Percentiles rank a stretch among this genome's conserved stretches.
Conservation (phyloP, 2,329 filamentous ascomycete species). For the Pseudogymnoascus sp. region DNA sequence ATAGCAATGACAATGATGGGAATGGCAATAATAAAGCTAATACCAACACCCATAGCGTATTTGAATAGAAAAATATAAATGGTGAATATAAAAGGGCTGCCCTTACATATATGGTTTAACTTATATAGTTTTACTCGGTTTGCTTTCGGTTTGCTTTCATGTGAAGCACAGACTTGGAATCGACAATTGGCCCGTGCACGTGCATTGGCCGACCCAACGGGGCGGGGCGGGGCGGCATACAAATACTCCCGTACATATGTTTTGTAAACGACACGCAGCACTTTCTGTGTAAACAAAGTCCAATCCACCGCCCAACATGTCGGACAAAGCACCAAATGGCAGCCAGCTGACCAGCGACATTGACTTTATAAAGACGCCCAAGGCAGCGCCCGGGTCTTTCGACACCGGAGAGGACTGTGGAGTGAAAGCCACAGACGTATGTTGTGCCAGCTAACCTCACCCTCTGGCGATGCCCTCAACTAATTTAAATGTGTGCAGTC, state of each 20-base stretch:
- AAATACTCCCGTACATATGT: constrained; percentile 5
- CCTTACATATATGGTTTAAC: no score
- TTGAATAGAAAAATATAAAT: background rate
- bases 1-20: background rate
- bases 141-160: background rate
- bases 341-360: constrained; percentile 16
- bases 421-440: constrained; percentile 22
- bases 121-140: background rate
- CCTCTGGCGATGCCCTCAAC: background rate
- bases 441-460: constrained; percentile 12
- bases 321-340: constrained; percentile 32
- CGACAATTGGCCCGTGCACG: background rate
- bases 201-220: background rate
- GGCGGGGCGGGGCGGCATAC: constrained; percentile 3
- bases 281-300: constrained; percentile 4
- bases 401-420: constrained; percentile 22
- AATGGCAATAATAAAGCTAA: no score
- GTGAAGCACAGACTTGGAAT: background rate
- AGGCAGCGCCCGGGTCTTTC: constrained; percentile 19
- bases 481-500: constrained; percentile 16
- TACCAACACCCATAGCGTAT: no score
- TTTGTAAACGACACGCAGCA: constrained; percentile 2
- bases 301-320: constrained; percentile 24
- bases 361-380: constrained; percentile 24
- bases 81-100: background rate